Conservation (phyloP, 352 stramenopile species). For the Globisporangium camurandrum region DNA sequence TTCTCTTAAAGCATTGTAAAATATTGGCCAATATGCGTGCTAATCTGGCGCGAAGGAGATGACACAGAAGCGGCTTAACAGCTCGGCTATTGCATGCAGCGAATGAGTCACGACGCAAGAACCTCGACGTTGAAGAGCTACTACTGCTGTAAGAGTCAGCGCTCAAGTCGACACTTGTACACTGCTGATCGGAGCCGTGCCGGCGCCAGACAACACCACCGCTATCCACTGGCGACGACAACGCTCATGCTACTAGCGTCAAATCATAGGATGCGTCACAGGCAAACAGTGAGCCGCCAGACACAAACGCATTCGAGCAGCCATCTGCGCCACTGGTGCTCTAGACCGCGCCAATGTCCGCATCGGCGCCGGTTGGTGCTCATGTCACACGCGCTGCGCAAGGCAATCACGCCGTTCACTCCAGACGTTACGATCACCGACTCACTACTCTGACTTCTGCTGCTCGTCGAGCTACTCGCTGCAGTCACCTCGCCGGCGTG, state of each 20-base stretch:
- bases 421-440: neutral
- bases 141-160: slow-evolving; percentile 2
- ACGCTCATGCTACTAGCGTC: slow-evolving; percentile 1
- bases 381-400: neutral
- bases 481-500: neutral
- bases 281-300: neutral
- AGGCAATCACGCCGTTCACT: neutral
- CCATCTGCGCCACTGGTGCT: neutral
- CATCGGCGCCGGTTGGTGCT: neutral
- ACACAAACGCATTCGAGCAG: neutral
- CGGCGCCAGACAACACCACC: neutral
- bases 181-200: neutral
- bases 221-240: neutral
- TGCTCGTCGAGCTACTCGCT: neutral
- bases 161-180: slow-evolving; percentile 8
- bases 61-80: no score
- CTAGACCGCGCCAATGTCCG: neutral
- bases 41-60: no score
- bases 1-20: no score
- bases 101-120: neutral
- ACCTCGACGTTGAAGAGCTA: neutral
- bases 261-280: neutral
- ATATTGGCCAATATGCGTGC: no score
- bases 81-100: no score
- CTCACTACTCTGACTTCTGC: neutral